phyloP scores from a whole-genome alignment of 129 eudicot species.

The Gnaphalium uliginosum region DNA sequence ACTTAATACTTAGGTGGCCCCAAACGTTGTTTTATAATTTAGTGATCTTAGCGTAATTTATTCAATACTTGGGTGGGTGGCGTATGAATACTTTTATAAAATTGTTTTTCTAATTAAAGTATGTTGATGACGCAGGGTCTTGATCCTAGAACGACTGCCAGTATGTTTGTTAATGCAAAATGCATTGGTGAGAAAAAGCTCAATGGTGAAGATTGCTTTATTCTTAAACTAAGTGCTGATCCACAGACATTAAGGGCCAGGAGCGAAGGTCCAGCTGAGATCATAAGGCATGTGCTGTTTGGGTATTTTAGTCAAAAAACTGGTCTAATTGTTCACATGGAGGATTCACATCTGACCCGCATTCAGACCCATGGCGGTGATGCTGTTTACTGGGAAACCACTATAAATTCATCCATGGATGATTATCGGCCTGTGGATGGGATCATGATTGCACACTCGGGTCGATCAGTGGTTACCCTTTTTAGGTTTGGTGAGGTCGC shows the following conservation, averaged over 20 bases:
- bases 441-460: slow-evolving; percentile 86
- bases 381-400: slow-evolving; percentile 89
- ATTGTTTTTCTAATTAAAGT: neutral
- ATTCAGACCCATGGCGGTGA: slow-evolving; percentile 79
- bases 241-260: slow-evolving; percentile 69
- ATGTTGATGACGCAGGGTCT: slow-evolving; percentile 54
- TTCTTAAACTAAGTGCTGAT: slow-evolving; percentile 72
- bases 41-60: neutral
- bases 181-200: slow-evolving; percentile 88
- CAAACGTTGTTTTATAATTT: neutral
- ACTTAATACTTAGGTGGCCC: neutral
- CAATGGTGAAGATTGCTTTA: slow-evolving; percentile 84
- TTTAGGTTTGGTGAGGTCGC: slow-evolving; percentile 84
- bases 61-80: neutral
- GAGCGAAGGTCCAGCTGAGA: slow-evolving; percentile 92
- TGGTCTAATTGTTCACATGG: slow-evolving; percentile 80
- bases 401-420: slow-evolving; percentile 66
- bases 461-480: slow-evolving; percentile 76
- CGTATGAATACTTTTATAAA: neutral
- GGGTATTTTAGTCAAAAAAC: slow-evolving; percentile 90
- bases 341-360: slow-evolving; percentile 88
- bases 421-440: slow-evolving; percentile 86
- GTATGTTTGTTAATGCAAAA: slow-evolving; percentile 74
- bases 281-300: slow-evolving; percentile 76
- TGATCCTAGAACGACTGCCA: slow-evolving; percentile 84